Evolutionary conservation across 768 basidiomycete genomes (phyloP).

Genomic region (Amanita molliuscula): DNA sequence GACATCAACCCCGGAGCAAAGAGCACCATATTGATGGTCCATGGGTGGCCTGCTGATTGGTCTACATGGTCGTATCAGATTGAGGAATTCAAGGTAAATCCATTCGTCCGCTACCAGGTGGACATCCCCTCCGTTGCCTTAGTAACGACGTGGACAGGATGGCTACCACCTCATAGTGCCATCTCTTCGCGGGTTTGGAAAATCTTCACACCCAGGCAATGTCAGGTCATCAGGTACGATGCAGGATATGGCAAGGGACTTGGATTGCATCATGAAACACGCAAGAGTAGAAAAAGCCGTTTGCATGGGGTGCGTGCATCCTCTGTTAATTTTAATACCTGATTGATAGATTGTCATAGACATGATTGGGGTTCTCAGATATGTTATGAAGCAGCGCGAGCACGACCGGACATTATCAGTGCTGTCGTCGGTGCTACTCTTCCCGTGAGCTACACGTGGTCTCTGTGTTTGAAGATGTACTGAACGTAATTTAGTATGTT

Average conservation of each 20-base stretch:
- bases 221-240: conserved; percentile 46
- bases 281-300: conserved; percentile 37
- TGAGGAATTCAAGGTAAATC: conserved; percentile 47
- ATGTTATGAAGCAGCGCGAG: conserved; percentile 61
- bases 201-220: conserved; percentile 57
- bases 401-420: conserved; percentile 53
- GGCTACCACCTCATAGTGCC: conserved; percentile 55
- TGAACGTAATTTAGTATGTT: conserved; percentile 39
- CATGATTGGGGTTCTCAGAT: conserved; percentile 70
- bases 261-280: conserved; percentile 50
- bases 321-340: background rate
- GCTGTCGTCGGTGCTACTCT: conserved; percentile 49
- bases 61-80: conserved; percentile 69
- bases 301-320: conserved; percentile 47
- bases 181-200: conserved; percentile 61
- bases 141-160: conserved; percentile 23
- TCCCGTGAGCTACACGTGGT: conserved; percentile 35
- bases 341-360: conserved; percentile 18
- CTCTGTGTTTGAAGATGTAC: background rate
- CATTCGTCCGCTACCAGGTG: background rate
- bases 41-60: conserved; percentile 77
- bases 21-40: conserved; percentile 53
- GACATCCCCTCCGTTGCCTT: background rate
- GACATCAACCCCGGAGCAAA: conserved; percentile 47
- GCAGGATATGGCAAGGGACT: conserved; percentile 50